These are phyloP conservation scores for Boletus edulis DNA, from an alignment of 768 basidiomycete genomes.

Conservation along the genomic window DNA sequence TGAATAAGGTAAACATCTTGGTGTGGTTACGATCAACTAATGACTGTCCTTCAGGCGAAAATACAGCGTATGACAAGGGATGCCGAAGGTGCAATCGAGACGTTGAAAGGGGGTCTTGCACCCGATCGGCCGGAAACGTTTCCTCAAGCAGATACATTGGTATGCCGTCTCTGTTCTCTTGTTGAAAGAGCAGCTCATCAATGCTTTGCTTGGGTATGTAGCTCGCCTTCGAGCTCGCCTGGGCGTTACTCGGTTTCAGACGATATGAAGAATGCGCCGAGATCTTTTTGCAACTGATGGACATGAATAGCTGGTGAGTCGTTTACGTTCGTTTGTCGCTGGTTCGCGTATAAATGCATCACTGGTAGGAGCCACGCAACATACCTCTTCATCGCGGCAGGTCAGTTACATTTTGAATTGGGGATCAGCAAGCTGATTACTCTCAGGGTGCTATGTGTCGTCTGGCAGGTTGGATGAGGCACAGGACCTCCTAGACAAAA, in stretches of 20 bases:
- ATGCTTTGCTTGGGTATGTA: constrained; percentile 21
- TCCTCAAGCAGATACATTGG: constrained; percentile 70
- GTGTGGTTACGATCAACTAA: background rate
- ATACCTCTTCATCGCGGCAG: constrained; percentile 76
- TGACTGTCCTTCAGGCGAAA: constrained; percentile 51
- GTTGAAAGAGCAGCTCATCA: background rate
- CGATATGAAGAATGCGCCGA: constrained; percentile 68
- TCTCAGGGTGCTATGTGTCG: constrained; percentile 59
- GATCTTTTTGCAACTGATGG: constrained; percentile 59
- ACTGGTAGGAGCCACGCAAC: constrained; percentile 68
- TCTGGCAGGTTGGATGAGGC: constrained; percentile 55
- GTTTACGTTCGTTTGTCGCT: background rate
- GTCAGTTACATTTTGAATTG: constrained; percentile 26
- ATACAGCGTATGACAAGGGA: constrained; percentile 71
- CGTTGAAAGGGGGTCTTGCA: constrained; percentile 56
- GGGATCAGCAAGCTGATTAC: background rate
- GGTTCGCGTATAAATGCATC: background rate
- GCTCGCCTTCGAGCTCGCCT: constrained; percentile 77
- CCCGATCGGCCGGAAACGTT: constrained; percentile 54
- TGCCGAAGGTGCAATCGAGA: constrained; percentile 60
- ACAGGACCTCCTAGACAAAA: constrained; percentile 55
- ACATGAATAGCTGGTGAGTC: constrained; percentile 67
- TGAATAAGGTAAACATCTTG: constrained; percentile 52
- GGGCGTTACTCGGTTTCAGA: constrained; percentile 65
- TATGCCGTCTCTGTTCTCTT: constrained; percentile 20